These are phyloP conservation scores for Geotrichum macrosporum DNA, from an alignment of 1,139 yeast genomes.

Conservation along the genomic window DNA sequence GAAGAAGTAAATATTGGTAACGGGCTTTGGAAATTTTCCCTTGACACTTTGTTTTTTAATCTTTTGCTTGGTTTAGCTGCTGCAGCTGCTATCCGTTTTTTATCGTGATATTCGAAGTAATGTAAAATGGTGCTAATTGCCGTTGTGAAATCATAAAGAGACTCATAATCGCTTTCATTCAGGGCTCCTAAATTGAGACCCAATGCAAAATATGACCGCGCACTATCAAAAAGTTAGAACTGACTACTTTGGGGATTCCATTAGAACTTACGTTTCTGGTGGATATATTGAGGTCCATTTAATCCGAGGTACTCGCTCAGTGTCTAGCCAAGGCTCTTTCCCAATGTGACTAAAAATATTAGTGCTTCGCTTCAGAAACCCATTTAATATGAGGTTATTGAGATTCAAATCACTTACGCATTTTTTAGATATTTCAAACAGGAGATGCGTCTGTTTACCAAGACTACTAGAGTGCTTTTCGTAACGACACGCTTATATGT, in stretches of 20 bases:
- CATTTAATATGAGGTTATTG: no score
- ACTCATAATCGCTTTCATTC: constrained; percentile 1
- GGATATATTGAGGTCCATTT: constrained; percentile 12
- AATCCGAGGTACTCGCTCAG: constrained; percentile 8
- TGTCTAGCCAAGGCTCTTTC: constrained; percentile 18
- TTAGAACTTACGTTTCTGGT: constrained; percentile 4
- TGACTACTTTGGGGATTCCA: no score
- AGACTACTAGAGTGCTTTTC: constrained; percentile 4
- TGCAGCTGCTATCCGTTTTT: constrained; percentile 2
- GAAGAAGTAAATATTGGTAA: no score
- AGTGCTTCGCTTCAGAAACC: no score
- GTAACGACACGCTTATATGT: constrained; percentile 15
- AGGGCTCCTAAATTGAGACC: constrained; percentile 17
- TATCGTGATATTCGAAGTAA: constrained; percentile 19
- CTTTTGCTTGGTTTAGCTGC: neutral
- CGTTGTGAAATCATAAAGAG: constrained; percentile 7
- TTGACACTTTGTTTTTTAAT: neutral
- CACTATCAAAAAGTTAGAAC: neutral
- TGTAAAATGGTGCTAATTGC: constrained; percentile 14
- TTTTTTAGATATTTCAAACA: constrained; percentile 16
- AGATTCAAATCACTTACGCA: constrained; percentile 9
- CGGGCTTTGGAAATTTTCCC: no score
- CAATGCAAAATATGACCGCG: constrained; percentile 15
- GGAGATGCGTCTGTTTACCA: constrained; percentile 11
- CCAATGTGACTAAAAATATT: constrained; percentile 14